A percentile compares a stretch with the other conserved stretches of the same genome.
Evolutionary conservation across 2,329 filamentous ascomycete species (phyloP).

Genomic region (Botrytis byssoidea): DNA sequence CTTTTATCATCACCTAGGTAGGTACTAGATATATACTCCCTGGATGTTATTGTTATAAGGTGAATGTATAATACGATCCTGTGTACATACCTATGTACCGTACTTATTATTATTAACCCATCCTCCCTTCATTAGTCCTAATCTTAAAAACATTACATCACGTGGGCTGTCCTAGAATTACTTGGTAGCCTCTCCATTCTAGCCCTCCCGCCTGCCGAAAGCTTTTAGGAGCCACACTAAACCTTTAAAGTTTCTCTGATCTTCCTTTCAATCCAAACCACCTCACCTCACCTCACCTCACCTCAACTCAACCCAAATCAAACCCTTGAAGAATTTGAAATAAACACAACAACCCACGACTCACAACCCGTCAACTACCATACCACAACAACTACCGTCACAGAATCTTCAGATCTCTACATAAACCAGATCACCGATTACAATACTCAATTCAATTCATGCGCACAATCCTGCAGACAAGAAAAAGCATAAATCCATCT

Average conservation of each 20-base stretch:
- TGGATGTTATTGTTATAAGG: not conserved
- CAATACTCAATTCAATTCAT: constrained; percentile 27
- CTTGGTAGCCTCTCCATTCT: not conserved
- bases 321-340: constrained; percentile 1
- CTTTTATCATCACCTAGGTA: not conserved
- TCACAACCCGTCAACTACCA: not conserved
- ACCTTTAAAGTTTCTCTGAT: constrained; percentile 18
- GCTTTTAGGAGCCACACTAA: constrained; percentile 9
- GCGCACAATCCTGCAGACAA: constrained; percentile 23
- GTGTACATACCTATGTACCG: not conserved
- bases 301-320: not conserved
- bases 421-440: constrained; percentile 8
- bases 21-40: no score
- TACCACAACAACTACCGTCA: not conserved
- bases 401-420: constrained; percentile 6
- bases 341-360: not conserved
- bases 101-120: not conserved
- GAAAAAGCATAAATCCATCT: constrained; percentile 6
- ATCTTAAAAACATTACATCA: not conserved
- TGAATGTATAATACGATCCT: not conserved
- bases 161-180: not conserved
- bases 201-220: constrained; percentile 17
- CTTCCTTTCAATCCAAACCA: constrained; percentile 16
- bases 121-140: not conserved
- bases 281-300: constrained; percentile 14